Evolutionary conservation across 768 basidiomycete genomes (phyloP).

Genomic region (Lentinula aciculospora): DNA sequence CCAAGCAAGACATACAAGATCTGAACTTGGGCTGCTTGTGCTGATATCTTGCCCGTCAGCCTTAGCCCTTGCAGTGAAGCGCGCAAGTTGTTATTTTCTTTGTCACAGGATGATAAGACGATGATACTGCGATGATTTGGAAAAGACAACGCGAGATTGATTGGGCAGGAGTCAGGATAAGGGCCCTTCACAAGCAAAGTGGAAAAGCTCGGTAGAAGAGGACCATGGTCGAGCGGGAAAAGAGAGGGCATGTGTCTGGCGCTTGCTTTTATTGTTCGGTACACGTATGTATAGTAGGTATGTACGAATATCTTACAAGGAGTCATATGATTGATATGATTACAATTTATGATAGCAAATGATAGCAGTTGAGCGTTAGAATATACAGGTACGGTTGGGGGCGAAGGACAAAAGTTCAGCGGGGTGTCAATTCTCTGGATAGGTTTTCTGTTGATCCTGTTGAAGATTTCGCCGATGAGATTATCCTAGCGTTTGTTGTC

Average conservation of each 20-base stretch:
- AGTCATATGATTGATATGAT: no score
- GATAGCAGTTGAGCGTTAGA: no score
- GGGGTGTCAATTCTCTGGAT: neutral
- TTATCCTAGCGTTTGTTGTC: neutral
- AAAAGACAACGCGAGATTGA: neutral
- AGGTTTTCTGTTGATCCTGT: neutral
- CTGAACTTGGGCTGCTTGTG: neutral
- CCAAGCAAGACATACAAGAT: neutral
- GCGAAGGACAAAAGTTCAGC: neutral
- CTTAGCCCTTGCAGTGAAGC: neutral
- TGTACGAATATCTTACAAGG: no score
- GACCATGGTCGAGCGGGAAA: neutral
- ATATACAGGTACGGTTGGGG: no score
- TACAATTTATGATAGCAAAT: no score
- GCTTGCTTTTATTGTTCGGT: neutral
- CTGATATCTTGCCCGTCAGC: neutral
- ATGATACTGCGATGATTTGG: neutral
- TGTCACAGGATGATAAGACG: neutral
- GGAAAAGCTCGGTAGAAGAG: neutral
- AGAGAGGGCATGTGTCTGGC: neutral
- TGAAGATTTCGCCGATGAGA: neutral
- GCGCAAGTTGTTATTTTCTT: neutral
- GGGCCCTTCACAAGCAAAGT: neutral
- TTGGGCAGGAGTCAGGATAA: neutral
- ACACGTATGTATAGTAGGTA: no score